Evolutionary conservation across 1,284 basidiomycete genomes (phyloP), one percentile per base, ranked within the genome.

Genomic region (Takashimella koratensis): DNA sequence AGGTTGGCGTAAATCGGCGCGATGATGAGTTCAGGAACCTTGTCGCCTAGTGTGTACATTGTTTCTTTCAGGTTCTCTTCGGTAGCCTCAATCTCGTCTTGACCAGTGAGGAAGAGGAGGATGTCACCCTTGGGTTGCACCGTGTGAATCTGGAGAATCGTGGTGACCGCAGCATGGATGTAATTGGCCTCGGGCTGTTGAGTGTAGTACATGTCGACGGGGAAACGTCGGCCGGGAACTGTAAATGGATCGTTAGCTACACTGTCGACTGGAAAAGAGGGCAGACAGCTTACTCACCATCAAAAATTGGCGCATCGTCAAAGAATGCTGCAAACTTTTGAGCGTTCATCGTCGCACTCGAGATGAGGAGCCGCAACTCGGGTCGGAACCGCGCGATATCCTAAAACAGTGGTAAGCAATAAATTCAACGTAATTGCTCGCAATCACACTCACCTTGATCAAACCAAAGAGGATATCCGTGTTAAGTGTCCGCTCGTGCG

Each of bases 121-220:
- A 99, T 95, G 69, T 98, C 96, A n/a, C 96, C 96, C 67, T 88
- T 90, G 0, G 94, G 93, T 66, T 98, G 95, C 0, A 95, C 97
- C 1, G 94, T 98, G 73, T 99, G 96, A 44, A 98, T 98, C 74
- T 98, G 96, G 77, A 99, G 96, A 24, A 98, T 86, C 5, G 96
- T 98, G 4, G 95, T 98, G 69, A 99, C 95, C 25, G 95, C 92
- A 5, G 96, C 96, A 70, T 98, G 94, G 25, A 98, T 84, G 71
- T 98, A 99, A 75, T 98, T 98, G 45, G 94, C 93, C 78, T 96
- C 93, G 1, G 94, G 93, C 71, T 96, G 92, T 20, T 91, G 91
- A 26, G 92, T 99, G 79, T 97, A 98, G 74, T 96, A 93, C 58
- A 98, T 95, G 71, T 98, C 96, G 56, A 99, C 96, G 11, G 96